phyloP scores from a whole-genome alignment of 2,329 filamentous ascomycete genomes.

The Periconia sp. region DNA sequence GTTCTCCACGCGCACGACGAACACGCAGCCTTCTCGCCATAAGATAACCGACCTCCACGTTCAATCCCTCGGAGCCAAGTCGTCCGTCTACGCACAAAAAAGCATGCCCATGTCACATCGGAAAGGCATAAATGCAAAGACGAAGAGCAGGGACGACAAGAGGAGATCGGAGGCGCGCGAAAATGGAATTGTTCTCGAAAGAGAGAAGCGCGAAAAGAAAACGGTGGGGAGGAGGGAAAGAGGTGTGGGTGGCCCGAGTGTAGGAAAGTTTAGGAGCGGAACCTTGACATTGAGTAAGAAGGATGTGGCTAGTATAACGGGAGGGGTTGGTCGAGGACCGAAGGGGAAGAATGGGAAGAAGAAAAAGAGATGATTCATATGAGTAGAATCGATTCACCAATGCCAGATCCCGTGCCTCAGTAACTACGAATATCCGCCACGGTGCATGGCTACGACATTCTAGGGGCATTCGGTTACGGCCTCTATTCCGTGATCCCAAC shows the following conservation, averaged over 20 bases:
- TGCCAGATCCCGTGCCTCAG: too few relatives aligned
- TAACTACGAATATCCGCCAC: too few relatives aligned
- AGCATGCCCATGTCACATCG: slow-evolving; percentile 90
- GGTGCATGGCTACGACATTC: too few relatives aligned
- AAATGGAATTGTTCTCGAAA: slow-evolving; percentile 88
- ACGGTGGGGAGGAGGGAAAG: slow-evolving; percentile 57
- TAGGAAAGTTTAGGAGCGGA: slow-evolving; percentile 81
- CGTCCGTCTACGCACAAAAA: slow-evolving; percentile 75
- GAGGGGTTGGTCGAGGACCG: slow-evolving; percentile 56
- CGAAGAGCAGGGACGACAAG: slow-evolving; percentile 68
- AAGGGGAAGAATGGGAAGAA: slow-evolving; percentile 20
- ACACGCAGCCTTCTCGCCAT: slow-evolving; percentile 67
- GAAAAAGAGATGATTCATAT: too few relatives aligned
- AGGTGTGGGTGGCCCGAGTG: slow-evolving; percentile 74
- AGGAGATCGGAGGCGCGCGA: slow-evolving; percentile 81
- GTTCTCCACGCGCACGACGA: slow-evolving; percentile 50
- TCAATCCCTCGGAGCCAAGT: slow-evolving; percentile 78
- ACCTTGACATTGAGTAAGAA: slow-evolving; percentile 78
- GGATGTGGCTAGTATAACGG: slow-evolving; percentile 72
- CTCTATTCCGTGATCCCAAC: too few relatives aligned
- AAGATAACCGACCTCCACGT: slow-evolving; percentile 85
- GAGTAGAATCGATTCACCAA: too few relatives aligned
- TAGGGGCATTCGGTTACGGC: too few relatives aligned
- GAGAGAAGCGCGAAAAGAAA: slow-evolving; percentile 50
- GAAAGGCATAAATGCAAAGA: slow-evolving; percentile 80